phyloP scores from a whole-genome alignment of 2,329 filamentous ascomycete genomes.

The Periconia macrospinosa region DNA sequence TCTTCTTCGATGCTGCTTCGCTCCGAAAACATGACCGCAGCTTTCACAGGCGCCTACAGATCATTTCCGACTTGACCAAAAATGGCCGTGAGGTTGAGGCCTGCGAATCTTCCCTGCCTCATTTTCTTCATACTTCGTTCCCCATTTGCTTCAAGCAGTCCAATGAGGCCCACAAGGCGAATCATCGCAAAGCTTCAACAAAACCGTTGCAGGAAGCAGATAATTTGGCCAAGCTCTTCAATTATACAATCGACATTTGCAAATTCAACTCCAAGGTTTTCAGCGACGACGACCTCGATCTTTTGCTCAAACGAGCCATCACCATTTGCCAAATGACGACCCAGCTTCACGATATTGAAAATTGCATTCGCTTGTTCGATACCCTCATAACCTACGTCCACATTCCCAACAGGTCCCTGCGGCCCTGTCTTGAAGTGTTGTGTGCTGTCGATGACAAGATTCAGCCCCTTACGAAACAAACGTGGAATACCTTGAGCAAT shows the following conservation, averaged over 20 bases:
- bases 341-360: constrained; percentile 64
- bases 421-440: constrained; percentile 69
- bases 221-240: constrained; percentile 62
- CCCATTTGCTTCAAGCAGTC: constrained; percentile 37
- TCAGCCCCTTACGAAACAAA: constrained; percentile 59
- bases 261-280: constrained; percentile 76
- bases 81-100: constrained; percentile 43
- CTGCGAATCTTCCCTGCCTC: constrained; percentile 38
- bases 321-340: constrained; percentile 70
- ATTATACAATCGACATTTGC: constrained; percentile 67
- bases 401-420: constrained; percentile 65
- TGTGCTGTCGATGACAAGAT: constrained; percentile 73
- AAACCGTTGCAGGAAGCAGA: constrained; percentile 30
- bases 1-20: constrained; percentile 42
- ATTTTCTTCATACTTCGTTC: constrained; percentile 37
- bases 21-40: constrained; percentile 28
- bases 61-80: constrained; percentile 40
- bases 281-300: constrained; percentile 62
- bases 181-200: constrained; percentile 23
- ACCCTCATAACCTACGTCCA: constrained; percentile 72
- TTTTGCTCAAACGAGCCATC: constrained; percentile 64
- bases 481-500: constrained; percentile 72
- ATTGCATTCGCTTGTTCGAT: constrained; percentile 69
- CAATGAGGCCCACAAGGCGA: constrained; percentile 23
- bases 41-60: constrained; percentile 38